Evolutionary conservation across 2,329 filamentous ascomycete genomes (phyloP).

Genomic region (Colletotrichum cuscutae): DNA sequence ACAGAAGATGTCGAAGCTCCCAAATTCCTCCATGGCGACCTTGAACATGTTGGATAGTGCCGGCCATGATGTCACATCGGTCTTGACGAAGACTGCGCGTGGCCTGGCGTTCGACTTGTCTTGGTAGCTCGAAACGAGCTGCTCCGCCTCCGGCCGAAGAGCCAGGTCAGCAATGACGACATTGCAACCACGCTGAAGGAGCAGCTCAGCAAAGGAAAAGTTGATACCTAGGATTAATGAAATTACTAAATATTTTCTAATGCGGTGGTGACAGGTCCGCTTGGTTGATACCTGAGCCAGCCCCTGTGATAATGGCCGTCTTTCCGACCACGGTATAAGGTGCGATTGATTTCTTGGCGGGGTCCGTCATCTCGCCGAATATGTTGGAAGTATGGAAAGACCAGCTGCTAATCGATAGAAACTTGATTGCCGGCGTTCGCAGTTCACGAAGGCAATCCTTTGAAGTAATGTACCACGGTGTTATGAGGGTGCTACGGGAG

Average conservation of each 20-base stretch:
- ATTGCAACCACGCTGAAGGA: constrained; percentile 53
- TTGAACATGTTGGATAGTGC: constrained; percentile 49
- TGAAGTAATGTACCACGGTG: neutral
- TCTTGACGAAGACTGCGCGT: constrained; percentile 53
- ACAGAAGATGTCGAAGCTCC: constrained; percentile 53
- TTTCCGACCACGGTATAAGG: constrained; percentile 42
- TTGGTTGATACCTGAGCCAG: constrained; percentile 39
- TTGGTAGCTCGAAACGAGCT: constrained; percentile 42
- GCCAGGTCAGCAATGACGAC: constrained; percentile 57
- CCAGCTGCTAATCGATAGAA: neutral
- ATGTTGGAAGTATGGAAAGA: neutral
- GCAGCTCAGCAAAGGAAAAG: constrained; percentile 53
- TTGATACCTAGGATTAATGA: constrained; percentile 49
- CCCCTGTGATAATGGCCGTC: constrained; percentile 43
- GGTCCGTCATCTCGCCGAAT: neutral
- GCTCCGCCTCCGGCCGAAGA: constrained; percentile 53
- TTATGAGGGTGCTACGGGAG: neutral
- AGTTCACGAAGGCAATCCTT: neutral
- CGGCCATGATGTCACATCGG: constrained; percentile 56
- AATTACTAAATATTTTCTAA: neutral
- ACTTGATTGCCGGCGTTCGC: neutral
- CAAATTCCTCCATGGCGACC: constrained; percentile 47
- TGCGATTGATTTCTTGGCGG: neutral
- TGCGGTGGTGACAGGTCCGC: neutral
- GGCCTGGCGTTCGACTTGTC: constrained; percentile 34